Percentiles rank a stretch among this genome's conserved stretches.
phyloP scores from a whole-genome alignment of 495 filamentous ascomycete species.

The Neurospora sp. region DNA sequence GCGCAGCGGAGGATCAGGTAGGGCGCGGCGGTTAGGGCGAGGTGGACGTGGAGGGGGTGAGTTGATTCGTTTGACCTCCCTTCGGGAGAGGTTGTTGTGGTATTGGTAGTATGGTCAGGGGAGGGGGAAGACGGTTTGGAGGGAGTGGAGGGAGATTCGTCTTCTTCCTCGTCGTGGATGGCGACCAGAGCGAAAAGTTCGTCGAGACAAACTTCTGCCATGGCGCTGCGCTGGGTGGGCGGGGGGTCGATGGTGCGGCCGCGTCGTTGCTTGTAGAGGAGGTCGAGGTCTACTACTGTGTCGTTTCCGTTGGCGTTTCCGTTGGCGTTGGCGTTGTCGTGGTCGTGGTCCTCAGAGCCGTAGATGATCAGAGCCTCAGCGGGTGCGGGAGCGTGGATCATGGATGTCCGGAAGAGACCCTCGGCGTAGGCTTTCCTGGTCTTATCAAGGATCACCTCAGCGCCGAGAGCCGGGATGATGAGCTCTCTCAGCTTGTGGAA shows the following conservation, averaged over 20 bases:
- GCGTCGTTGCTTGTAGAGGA: conserved; percentile 53
- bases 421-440: conserved; percentile 62
- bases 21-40: conserved; percentile 70
- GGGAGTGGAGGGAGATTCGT: not conserved
- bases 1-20: conserved; percentile 78
- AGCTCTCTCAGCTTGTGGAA: conserved; percentile 59
- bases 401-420: conserved; percentile 71
- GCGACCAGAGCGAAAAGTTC: conserved; percentile 68
- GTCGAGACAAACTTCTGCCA: conserved; percentile 72
- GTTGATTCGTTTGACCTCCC: conserved; percentile 3
- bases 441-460: conserved; percentile 49
- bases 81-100: conserved; percentile 5
- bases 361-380: conserved; percentile 49
- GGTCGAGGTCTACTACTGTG: conserved; percentile 45
- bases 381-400: conserved; percentile 62
- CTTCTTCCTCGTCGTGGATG: conserved; percentile 24
- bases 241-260: conserved; percentile 62
- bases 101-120: conserved; percentile 17
- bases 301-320: conserved; percentile 7
- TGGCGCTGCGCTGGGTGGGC: conserved; percentile 54
- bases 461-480: conserved; percentile 66
- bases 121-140: conserved; percentile 17
- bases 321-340: not conserved
- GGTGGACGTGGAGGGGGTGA: conserved; percentile 36
- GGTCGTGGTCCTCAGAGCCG: not conserved